Conservation (phyloP, 768 basidiomycete species). For the Termitomyces titanicus region DNA sequence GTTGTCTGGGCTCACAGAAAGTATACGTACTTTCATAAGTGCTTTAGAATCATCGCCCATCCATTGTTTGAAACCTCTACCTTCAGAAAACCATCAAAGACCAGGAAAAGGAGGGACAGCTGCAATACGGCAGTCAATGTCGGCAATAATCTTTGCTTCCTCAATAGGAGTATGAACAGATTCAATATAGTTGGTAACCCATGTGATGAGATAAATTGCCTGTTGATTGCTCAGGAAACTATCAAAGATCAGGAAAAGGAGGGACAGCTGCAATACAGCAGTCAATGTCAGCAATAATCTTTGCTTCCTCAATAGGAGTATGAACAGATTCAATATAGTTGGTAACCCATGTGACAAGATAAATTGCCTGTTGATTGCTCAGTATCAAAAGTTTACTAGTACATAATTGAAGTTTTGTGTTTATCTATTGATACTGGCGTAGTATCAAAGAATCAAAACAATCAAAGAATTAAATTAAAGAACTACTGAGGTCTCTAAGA, state of each 20-base stretch:
- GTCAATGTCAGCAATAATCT: constrained; percentile 26
- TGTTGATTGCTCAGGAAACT: constrained; percentile 9
- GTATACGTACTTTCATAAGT: constrained; percentile 15
- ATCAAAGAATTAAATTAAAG: too few relatives aligned
- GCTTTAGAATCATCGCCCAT: constrained; percentile 16
- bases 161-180: constrained; percentile 4
- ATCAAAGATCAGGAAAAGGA: constrained; percentile 2
- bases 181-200: too few relatives aligned
- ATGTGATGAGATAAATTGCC: too few relatives aligned
- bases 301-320: constrained; percentile 6
- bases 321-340: constrained; percentile 9
- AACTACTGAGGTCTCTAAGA: too few relatives aligned
- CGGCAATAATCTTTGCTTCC: constrained; percentile 22
- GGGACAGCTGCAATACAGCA: constrained; percentile 13
- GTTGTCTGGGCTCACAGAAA: background rate
- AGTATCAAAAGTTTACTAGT: too few relatives aligned
- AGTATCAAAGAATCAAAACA: too few relatives aligned
- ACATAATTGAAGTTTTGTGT: too few relatives aligned
- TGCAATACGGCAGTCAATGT: constrained; percentile 22
- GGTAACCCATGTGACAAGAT: too few relatives aligned
- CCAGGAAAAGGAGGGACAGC: constrained; percentile 8
- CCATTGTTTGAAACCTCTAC: constrained; percentile 14
- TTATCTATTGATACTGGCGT: too few relatives aligned
- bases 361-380: too few relatives aligned
- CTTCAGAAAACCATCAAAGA: constrained; percentile 6